Conservation (phyloP, 768 basidiomycete genomes). For the Podaxis pistillaris region DNA sequence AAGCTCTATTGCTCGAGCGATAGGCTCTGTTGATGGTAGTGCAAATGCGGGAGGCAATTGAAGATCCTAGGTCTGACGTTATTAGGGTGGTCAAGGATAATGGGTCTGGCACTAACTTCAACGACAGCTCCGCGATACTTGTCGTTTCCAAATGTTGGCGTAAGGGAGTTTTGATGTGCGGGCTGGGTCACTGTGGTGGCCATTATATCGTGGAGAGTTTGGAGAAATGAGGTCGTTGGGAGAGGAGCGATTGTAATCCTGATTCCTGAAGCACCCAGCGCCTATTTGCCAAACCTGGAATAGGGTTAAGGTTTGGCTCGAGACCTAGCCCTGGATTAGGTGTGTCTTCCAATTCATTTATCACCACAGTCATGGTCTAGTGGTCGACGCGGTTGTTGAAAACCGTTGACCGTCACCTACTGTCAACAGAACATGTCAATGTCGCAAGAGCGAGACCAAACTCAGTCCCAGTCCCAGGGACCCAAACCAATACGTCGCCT, state of each 20-base stretch:
- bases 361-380: constrained; percentile 1
- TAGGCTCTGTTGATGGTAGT: constrained; percentile 66
- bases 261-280: not conserved
- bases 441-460: constrained; percentile 1
- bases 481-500: constrained; percentile 65
- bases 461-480: not conserved
- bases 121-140: constrained; percentile 90
- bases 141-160: constrained; percentile 24
- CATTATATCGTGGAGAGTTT: constrained; percentile 16
- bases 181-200: constrained; percentile 18
- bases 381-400: not conserved
- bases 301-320: constrained; percentile 11
- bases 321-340: no score
- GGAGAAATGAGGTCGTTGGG: not conserved
- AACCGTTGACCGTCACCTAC: not conserved
- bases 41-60: constrained; percentile 88
- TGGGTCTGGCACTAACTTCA: constrained; percentile 52
- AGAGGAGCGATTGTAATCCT: not conserved
- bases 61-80: constrained; percentile 49
- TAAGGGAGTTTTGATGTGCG: constrained; percentile 14
- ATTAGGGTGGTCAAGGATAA: not conserved
- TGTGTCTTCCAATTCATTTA: not conserved
- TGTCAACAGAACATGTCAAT: not conserved
- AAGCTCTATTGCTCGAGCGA: constrained; percentile 76
- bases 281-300: constrained; percentile 3